Percentiles rank a stretch among this genome's conserved stretches.
These are phyloP conservation scores for Steccherinum ochraceum DNA, from an alignment of 768 basidiomycete genomes.

Conservation along the genomic window DNA sequence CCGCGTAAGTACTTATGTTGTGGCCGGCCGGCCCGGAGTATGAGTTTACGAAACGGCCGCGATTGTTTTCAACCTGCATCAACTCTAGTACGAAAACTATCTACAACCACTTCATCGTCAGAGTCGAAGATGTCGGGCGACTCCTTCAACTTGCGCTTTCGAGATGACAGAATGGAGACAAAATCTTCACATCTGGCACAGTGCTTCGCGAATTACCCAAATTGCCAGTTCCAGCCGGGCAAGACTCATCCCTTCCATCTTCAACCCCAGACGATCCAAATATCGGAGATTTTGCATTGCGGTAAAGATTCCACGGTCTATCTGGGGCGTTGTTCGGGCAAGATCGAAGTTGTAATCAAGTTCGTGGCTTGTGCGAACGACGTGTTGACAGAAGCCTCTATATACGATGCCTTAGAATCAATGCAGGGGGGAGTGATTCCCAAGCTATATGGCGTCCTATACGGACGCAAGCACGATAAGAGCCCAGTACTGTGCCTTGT, in stretches of 20 bases:
- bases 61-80: too few species aligned
- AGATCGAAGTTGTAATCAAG: neutral
- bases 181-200: too few species aligned
- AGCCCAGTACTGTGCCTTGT: neutral
- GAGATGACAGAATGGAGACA: too few species aligned
- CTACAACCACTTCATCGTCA: too few species aligned
- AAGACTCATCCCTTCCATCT: neutral
- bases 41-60: too few species aligned
- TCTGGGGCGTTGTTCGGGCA: neutral
- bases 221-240: neutral
- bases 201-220: neutral
- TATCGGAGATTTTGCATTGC: neutral
- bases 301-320: neutral
- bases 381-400: neutral
- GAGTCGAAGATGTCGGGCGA: too few species aligned
- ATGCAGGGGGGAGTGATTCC: neutral
- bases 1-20: too few species aligned
- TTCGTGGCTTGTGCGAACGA: neutral
- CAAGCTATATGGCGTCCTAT: neutral
- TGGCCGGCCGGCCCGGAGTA: too few species aligned
- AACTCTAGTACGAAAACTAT: too few species aligned
- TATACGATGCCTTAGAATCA: neutral
- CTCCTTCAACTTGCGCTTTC: too few species aligned
- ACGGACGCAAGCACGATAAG: neutral
- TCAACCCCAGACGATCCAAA: neutral